phyloP scores from a whole-genome alignment of 768 basidiomycete genomes.

The Boletellus emodensis region DNA sequence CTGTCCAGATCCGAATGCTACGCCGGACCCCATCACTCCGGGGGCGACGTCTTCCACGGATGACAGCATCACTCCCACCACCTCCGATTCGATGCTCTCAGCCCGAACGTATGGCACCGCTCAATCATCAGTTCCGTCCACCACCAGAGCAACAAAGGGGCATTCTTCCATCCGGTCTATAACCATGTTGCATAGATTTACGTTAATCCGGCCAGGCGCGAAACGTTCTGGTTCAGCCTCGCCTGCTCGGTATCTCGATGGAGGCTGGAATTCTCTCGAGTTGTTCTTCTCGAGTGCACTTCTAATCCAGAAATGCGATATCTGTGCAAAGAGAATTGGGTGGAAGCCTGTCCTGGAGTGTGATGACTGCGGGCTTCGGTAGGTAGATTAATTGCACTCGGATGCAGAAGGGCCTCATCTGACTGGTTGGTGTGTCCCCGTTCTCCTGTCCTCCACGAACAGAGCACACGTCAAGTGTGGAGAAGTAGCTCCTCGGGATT shows the following conservation, averaged over 20 bases:
- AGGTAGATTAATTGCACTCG: constrained; percentile 18
- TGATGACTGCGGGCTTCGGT: constrained; percentile 84
- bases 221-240: constrained; percentile 43
- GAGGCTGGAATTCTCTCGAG: constrained; percentile 73
- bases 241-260: constrained; percentile 28
- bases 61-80: constrained; percentile 36
- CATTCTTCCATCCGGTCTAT: constrained; percentile 61
- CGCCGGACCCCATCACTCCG: constrained; percentile 39
- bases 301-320: constrained; percentile 72
- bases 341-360: constrained; percentile 85
- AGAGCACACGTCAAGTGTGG: constrained; percentile 89
- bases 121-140: constrained; percentile 43
- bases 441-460: constrained; percentile 14
- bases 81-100: constrained; percentile 48
- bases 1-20: constrained; percentile 46
- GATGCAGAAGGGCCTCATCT: constrained; percentile 14
- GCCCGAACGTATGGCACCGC: constrained; percentile 65
- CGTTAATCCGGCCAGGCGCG: constrained; percentile 74
- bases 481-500: constrained; percentile 75
- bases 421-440: constrained; percentile 5
- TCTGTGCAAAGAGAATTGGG: constrained; percentile 78
- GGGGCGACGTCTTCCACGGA: constrained; percentile 28
- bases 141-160: constrained; percentile 70
- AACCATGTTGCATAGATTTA: constrained; percentile 78
- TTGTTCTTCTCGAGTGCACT: constrained; percentile 73